Evolutionary conservation across 345 rosid species (phyloP).

Genomic region (Acer yangbiense): DNA sequence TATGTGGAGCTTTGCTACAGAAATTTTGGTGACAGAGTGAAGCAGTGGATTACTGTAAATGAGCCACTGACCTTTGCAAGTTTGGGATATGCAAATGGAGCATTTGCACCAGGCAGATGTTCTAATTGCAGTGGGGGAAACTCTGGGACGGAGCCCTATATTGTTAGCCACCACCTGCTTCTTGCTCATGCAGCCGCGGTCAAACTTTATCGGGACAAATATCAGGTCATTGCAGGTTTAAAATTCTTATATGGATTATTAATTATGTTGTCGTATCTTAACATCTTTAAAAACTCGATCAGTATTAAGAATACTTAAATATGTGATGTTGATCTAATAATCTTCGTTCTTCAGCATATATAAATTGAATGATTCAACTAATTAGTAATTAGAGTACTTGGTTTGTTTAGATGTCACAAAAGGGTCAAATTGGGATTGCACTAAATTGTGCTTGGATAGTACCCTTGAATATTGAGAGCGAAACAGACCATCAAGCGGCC

Average conservation of each 20-base stretch:
- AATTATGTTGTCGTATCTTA: no score
- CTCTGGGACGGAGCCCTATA: slow-evolving; percentile 29
- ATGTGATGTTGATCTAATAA: no score
- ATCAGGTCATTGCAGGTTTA: slow-evolving; percentile 22
- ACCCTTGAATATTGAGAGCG: slow-evolving; percentile 12
- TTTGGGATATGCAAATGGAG: slow-evolving; percentile 35
- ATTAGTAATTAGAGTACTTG: background rate
- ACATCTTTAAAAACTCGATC: no score
- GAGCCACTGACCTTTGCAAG: slow-evolving; percentile 38
- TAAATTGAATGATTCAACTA: background rate
- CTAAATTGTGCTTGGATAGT: slow-evolving; percentile 31
- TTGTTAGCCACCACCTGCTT: slow-evolving; percentile 22
- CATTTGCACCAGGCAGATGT: slow-evolving; percentile 49
- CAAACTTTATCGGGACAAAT: slow-evolving; percentile 20
- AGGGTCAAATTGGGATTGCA: slow-evolving; percentile 37
- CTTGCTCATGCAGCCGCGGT: slow-evolving; percentile 26
- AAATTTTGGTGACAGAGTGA: slow-evolving; percentile 50
- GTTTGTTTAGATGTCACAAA: slow-evolving; percentile 28
- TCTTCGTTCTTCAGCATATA: no score
- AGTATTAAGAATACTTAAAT: no score
- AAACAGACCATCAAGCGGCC: slow-evolving; percentile 23
- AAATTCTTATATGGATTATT: no score
- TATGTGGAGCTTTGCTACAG: slow-evolving; percentile 46
- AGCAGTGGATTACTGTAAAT: slow-evolving; percentile 50
- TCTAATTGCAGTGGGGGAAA: slow-evolving; percentile 24